phyloP scores from a whole-genome alignment of 2,329 filamentous ascomycete species.

The Fonsecaea pedrosoi region DNA sequence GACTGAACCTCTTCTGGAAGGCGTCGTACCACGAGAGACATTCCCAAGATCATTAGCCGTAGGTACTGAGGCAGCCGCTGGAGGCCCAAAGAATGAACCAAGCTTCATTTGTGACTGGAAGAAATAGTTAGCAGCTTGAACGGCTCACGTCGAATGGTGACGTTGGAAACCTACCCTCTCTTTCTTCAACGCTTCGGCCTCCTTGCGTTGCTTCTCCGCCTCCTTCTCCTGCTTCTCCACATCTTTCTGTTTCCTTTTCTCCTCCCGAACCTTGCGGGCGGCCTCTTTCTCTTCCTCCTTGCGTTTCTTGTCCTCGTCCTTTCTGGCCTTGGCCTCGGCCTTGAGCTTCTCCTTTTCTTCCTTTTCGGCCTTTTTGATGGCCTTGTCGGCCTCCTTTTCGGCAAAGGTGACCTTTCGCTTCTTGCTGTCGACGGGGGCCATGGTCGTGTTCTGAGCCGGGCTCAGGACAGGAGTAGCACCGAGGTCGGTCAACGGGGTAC shows the following conservation, averaged over 20 bases:
- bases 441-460: constrained; percentile 15
- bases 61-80: constrained; percentile 42
- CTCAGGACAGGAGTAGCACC: constrained; percentile 30
- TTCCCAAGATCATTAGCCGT: constrained; percentile 26
- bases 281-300: constrained; percentile 52
- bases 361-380: constrained; percentile 42
- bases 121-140: constrained; percentile 38
- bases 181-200: constrained; percentile 52
- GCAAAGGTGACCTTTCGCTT: constrained; percentile 42
- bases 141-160: constrained; percentile 35
- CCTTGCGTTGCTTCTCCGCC: constrained; percentile 45
- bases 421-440: constrained; percentile 34
- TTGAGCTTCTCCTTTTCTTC: constrained; percentile 41
- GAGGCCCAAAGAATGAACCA: constrained; percentile 59
- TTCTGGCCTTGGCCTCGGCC: constrained; percentile 44
- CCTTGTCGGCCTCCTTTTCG: constrained; percentile 39
- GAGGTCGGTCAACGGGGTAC: constrained; percentile 34
- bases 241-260: constrained; percentile 46
- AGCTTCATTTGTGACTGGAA: constrained; percentile 57
- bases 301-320: constrained; percentile 54
- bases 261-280: constrained; percentile 31
- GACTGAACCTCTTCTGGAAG: constrained; percentile 40
- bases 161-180: constrained; percentile 48
- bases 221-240: constrained; percentile 50
- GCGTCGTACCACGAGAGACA: constrained; percentile 34